Evolutionary conservation across 805 yeast genomes (phyloP).

Genomic region (Cephaloascus albidus): DNA sequence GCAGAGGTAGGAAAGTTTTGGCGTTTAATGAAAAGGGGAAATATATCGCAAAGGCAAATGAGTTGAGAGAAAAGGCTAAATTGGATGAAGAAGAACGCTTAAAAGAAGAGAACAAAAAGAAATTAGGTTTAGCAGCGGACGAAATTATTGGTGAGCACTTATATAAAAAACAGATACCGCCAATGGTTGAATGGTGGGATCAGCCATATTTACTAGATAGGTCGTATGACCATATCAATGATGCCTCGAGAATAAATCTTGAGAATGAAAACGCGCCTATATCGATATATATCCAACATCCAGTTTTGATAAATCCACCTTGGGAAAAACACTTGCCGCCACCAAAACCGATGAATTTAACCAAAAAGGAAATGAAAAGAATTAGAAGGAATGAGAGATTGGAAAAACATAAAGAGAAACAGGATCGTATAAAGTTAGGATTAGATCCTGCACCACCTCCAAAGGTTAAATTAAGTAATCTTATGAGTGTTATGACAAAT

Average conservation of each 20-base stretch:
- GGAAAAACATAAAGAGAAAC: slow-evolving; percentile 54
- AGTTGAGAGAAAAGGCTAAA: slow-evolving; percentile 30
- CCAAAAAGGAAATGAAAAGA: slow-evolving; percentile 70
- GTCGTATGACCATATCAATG: slow-evolving; percentile 23
- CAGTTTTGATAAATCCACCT: slow-evolving; percentile 53
- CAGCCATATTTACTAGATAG: slow-evolving; percentile 35
- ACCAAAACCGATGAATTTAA: slow-evolving; percentile 45
- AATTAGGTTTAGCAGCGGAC: slow-evolving; percentile 42
- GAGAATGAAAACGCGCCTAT: slow-evolving; percentile 39
- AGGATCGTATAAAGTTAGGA: slow-evolving; percentile 73
- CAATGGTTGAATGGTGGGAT: slow-evolving; percentile 89
- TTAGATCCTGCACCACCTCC: slow-evolving; percentile 84
- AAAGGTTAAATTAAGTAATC: slow-evolving; percentile 73
- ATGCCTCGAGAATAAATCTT: slow-evolving; percentile 15
- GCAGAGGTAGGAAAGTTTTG: slow-evolving; percentile 26
- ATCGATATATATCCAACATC: slow-evolving; percentile 74
- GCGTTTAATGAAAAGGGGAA: slow-evolving; percentile 57
- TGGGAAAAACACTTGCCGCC: slow-evolving; percentile 39
- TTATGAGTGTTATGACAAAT: slow-evolving; percentile 79
- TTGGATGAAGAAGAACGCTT: slow-evolving; percentile 20
- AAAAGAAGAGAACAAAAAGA: slow-evolving; percentile 19
- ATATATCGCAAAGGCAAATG: slow-evolving; percentile 44
- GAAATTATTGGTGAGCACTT: slow-evolving; percentile 44
- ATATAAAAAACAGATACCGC: slow-evolving; percentile 43
- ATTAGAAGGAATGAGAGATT: slow-evolving; percentile 64